A percentile compares a stretch with the other conserved stretches of the same genome.
Evolutionary conservation across 768 basidiomycete species (phyloP).

Genomic region (Rhizopogon roseolus): DNA sequence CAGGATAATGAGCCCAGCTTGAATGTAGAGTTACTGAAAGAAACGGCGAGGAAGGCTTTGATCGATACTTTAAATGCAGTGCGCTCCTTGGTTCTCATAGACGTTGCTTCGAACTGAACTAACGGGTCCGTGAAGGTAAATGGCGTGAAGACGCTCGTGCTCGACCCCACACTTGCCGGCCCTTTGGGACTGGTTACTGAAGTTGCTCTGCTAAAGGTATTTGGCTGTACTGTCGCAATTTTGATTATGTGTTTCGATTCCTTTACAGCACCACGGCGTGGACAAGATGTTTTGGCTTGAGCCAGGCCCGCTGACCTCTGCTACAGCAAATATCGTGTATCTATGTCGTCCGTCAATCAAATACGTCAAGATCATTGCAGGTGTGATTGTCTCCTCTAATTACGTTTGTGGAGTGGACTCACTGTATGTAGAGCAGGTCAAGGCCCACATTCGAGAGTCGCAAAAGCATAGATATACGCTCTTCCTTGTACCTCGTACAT

Average conservation of each 20-base stretch:
- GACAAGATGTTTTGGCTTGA: constrained; percentile 99
- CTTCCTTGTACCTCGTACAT: constrained; percentile 82
- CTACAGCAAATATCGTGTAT: constrained; percentile 89
- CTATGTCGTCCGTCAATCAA: constrained; percentile 85
- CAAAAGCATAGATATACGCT: constrained; percentile 83
- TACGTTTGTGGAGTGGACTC: constrained; percentile 20
- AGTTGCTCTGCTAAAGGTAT: constrained; percentile 86
- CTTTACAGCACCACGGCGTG: constrained; percentile 89
- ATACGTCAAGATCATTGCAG: constrained; percentile 85
- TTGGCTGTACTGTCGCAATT: neutral
- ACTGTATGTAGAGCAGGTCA: constrained; percentile 76
- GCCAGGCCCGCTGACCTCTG: constrained; percentile 74
- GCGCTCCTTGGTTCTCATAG: constrained; percentile 7
- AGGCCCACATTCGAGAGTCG: constrained; percentile 64
- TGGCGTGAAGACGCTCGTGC: constrained; percentile 94
- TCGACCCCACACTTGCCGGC: constrained; percentile 83
- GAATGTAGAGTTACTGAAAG: constrained; percentile 66
- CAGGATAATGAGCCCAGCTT: constrained; percentile 36
- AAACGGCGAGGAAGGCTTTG: constrained; percentile 74
- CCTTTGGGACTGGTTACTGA: constrained; percentile 95
- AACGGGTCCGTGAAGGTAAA: constrained; percentile 51
- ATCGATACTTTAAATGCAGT: constrained; percentile 86
- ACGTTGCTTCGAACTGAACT: neutral
- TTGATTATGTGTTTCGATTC: constrained; percentile 5
- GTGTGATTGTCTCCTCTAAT: constrained; percentile 41